A percentile compares a stretch with the other conserved stretches of the same genome.
Evolutionary conservation across 768 basidiomycete species (phyloP).

Genomic region (Vararia minispora): DNA sequence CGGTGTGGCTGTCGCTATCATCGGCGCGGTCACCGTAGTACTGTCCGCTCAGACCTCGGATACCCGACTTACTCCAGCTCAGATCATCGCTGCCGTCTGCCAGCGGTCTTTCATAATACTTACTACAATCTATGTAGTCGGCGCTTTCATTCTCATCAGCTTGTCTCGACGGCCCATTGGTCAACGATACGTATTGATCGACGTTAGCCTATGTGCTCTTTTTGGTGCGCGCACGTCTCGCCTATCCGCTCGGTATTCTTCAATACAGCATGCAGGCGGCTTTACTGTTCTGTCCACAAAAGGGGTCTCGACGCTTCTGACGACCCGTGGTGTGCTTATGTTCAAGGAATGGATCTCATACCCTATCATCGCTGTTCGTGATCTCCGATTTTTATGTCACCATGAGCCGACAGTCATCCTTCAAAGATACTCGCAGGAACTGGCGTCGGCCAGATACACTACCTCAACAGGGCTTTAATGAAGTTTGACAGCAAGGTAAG

Average conservation of each 20-base stretch:
- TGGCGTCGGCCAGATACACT: constrained; percentile 75
- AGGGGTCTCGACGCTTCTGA: constrained; percentile 78
- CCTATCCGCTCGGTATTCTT: no score
- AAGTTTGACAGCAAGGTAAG: constrained; percentile 84
- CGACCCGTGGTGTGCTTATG: constrained; percentile 63
- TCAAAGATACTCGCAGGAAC: constrained; percentile 56
- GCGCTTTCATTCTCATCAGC: constrained; percentile 45
- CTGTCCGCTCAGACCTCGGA: constrained; percentile 65
- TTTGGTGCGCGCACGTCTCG: constrained; percentile 44
- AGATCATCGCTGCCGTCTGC: constrained; percentile 55
- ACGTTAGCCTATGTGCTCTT: constrained; percentile 80
- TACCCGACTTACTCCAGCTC: constrained; percentile 54
- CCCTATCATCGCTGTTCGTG: constrained; percentile 58
- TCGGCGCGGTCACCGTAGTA: constrained; percentile 92
- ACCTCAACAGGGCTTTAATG: constrained; percentile 82
- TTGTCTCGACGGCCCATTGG: constrained; percentile 61
- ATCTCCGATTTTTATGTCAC: neutral
- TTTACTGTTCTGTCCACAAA: constrained; percentile 95
- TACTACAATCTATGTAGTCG: constrained; percentile 46
- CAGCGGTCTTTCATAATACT: constrained; percentile 71
- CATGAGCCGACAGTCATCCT: constrained; percentile 1
- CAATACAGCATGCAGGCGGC: constrained; percentile 50
- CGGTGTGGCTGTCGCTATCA: constrained; percentile 68
- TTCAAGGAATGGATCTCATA: constrained; percentile 79
- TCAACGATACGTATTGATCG: constrained; percentile 63